Evolutionary conservation across 2,329 filamentous ascomycete genomes (phyloP).

Genomic region (Metarhizium rileyi): DNA sequence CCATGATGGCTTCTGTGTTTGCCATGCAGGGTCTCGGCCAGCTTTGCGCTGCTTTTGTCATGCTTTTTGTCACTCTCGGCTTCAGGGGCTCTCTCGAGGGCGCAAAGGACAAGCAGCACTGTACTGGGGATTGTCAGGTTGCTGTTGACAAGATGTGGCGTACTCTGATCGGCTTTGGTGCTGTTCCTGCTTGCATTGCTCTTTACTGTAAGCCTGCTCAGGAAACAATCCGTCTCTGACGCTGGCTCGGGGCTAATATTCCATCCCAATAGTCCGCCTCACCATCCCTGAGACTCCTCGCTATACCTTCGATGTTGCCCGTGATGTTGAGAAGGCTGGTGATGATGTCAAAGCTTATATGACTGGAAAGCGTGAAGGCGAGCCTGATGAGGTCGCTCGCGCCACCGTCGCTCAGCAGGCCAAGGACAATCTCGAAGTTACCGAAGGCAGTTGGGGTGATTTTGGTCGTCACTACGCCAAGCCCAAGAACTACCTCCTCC

Average conservation of each 20-base stretch:
- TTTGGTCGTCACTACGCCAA: slow-evolving; percentile 62
- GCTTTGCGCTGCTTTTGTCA: slow-evolving; percentile 63
- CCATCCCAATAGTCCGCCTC: slow-evolving; percentile 40
- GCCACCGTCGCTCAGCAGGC: slow-evolving; percentile 45
- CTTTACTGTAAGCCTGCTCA: slow-evolving; percentile 50
- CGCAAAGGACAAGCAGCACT: slow-evolving; percentile 42
- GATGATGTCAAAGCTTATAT: slow-evolving; percentile 70
- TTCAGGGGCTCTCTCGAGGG: slow-evolving; percentile 55
- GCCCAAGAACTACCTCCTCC: slow-evolving; percentile 61
- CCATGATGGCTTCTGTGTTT: slow-evolving; percentile 81
- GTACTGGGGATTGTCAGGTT: slow-evolving; percentile 31
- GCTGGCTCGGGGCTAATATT: background rate
- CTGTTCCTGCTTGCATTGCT: slow-evolving; percentile 69
- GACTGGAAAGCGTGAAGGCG: slow-evolving; percentile 49
- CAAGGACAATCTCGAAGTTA: slow-evolving; percentile 46
- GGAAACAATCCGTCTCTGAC: background rate
- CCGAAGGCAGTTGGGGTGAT: slow-evolving; percentile 63
- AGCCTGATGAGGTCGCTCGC: slow-evolving; percentile 58
- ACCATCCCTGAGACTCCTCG: slow-evolving; percentile 83
- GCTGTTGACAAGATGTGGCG: slow-evolving; percentile 82
- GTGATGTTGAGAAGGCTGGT: slow-evolving; percentile 63
- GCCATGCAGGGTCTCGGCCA: slow-evolving; percentile 83
- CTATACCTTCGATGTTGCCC: slow-evolving; percentile 75
- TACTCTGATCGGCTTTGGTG: slow-evolving; percentile 69
- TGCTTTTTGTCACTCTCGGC: slow-evolving; percentile 62